These are phyloP conservation scores for Abrus precatorius DNA, from an alignment of 306 rosid species.

Conservation along the genomic window DNA sequence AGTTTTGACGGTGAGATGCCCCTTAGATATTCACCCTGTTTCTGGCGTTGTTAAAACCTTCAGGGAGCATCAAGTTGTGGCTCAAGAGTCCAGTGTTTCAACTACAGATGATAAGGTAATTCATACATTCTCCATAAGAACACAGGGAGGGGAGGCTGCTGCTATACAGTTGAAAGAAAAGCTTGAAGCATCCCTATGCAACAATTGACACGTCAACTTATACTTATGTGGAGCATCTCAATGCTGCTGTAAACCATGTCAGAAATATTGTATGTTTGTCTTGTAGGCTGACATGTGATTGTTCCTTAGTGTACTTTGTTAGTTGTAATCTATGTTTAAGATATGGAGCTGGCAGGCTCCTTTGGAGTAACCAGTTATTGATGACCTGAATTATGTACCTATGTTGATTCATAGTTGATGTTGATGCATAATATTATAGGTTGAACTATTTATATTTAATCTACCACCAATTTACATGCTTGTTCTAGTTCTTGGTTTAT, in stretches of 20 bases:
- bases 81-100: conserved; percentile 69
- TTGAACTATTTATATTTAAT: conserved; percentile 18
- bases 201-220: conserved; percentile 41
- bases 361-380: conserved; percentile 17
- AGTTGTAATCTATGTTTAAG: conserved; percentile 29
- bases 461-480: neutral
- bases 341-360: conserved; percentile 15
- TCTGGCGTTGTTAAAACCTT: conserved; percentile 68
- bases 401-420: neutral
- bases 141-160: conserved; percentile 73
- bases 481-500: neutral
- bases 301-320: conserved; percentile 15
- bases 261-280: conserved; percentile 8
- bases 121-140: conserved; percentile 78
- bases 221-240: conserved; percentile 43
- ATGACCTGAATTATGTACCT: conserved; percentile 34
- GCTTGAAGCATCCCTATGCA: conserved; percentile 71
- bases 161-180: conserved; percentile 82
- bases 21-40: conserved; percentile 84
- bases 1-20: conserved; percentile 76
- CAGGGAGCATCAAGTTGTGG: conserved; percentile 73
- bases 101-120: conserved; percentile 61
- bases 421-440: conserved; percentile 8
- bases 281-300: conserved; percentile 29
- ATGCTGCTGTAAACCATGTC: conserved; percentile 35